These are phyloP conservation scores for Rhododendron henanense DNA, from an alignment of 148 eudicot species.

Conservation along the genomic window DNA sequence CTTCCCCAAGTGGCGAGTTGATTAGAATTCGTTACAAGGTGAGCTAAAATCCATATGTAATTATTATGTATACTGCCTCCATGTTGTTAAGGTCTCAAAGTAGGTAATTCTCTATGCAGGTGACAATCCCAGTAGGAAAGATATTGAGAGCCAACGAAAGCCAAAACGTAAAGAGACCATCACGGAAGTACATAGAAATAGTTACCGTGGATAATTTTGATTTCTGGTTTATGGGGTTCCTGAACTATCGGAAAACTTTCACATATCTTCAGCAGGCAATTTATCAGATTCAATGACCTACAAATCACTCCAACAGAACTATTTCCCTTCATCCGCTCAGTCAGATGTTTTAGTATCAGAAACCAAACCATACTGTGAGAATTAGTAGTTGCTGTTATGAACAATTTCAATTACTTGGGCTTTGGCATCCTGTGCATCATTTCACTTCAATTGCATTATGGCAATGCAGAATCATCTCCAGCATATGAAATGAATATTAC, in stretches of 20 bases:
- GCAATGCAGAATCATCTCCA: not conserved
- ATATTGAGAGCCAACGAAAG: conserved; percentile 23
- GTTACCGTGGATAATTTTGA: conserved; percentile 30
- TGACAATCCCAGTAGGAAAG: conserved; percentile 21
- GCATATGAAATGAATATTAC: not conserved
- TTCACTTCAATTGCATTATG: not conserved
- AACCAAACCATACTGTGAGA: not conserved
- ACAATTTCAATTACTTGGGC: not conserved
- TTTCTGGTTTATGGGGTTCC: conserved; percentile 43
- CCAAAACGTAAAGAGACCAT: conserved; percentile 17
- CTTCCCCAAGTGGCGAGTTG: conserved; percentile 25
- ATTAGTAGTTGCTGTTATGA: not conserved
- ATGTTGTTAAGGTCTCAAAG: not conserved
- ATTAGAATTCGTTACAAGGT: conserved; percentile 47
- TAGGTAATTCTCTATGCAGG: conserved; percentile 3
- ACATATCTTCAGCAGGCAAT: conserved; percentile 23
- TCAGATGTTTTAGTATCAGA: not conserved
- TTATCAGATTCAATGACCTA: not conserved
- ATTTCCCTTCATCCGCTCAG: not conserved
- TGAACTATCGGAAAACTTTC: conserved; percentile 25
- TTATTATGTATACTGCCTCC: not conserved
- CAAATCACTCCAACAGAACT: not conserved
- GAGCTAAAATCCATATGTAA: not conserved
- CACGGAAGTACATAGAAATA: conserved; percentile 30
- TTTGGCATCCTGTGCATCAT: not conserved